Base-by-base conservation (phyloP, 257 asterid species). In the Solanum corneliomulleri region DNA sequence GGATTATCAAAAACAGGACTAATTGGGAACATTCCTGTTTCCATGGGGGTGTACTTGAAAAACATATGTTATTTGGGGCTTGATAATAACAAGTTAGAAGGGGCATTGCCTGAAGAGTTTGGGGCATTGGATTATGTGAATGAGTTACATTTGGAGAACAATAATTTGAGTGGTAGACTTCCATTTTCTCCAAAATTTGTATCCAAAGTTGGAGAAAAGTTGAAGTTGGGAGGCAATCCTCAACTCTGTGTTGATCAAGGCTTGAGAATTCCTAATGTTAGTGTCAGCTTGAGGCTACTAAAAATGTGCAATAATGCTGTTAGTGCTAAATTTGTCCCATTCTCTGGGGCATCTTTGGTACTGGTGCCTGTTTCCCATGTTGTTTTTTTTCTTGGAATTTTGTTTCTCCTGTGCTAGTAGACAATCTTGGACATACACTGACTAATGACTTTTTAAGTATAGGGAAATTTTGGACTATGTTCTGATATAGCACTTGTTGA, bases 211-310 rank as follows among this genome's bases (percentile, higher is more conserved):
- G 98, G 98, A n/a, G 91, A 86, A 27, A 96, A 94, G 91, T 82
- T 96, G 94, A 96, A 91, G 92, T 41, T 95, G 95, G 90, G 92
- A 90, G 99, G 99, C 88, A 96, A 96, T 89, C 89, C 91, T 87
- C 93, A 92, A 89, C 94, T 96, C 88, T 96, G 99, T 47, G 72
- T 90, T 21, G 98, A 92, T 33, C 92, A 93, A 33, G 94, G 89
- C 6, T 85, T 92, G 86, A 88, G 80, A 88, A 91, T 89, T 88
- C 91, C 91, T 4, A 91, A 90, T 74, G 82, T 90, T 88, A 90
- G 90, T 88, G 90, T 88, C 75, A 84, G 72, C 58, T 25, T 91
- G 85, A 93, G 92, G 27, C 88, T 88, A 70, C 89, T 95, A 35
- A 95, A 90, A 83, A 85, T 90, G 44, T 95, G 98, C 89, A 87